phyloP scores from a whole-genome alignment of 106 monocot species.

The Chionographis japonica region DNA sequence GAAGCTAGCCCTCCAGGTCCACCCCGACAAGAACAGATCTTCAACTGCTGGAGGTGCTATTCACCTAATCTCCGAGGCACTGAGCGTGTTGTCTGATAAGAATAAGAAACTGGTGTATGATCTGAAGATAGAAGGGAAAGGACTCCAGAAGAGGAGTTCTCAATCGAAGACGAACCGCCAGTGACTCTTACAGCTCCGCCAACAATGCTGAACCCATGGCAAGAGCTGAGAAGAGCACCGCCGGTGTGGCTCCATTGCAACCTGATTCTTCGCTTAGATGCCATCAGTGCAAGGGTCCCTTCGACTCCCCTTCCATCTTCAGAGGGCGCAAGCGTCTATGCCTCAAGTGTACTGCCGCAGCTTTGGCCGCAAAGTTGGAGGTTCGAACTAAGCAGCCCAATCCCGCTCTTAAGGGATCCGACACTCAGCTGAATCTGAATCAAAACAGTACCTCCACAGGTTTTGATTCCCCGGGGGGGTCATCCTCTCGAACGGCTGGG shows the following conservation, averaged over 20 bases:
- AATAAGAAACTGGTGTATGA: conserved; percentile 20
- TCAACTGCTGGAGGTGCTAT: conserved; percentile 28
- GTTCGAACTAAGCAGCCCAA: conserved; percentile 3
- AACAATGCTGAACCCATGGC: neutral
- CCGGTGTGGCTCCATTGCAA: neutral
- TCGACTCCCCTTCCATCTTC: neutral
- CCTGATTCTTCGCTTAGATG: too few relatives aligned
- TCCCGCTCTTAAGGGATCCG: too few relatives aligned
- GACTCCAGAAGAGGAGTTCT: neutral
- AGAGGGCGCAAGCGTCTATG: too few relatives aligned
- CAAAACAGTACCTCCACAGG: conserved; percentile 9
- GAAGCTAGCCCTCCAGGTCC: conserved; percentile 14
- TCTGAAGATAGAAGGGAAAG: conserved; percentile 9
- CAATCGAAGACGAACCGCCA: neutral
- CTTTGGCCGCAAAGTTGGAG: conserved; percentile 26
- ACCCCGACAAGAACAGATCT: conserved; percentile 21
- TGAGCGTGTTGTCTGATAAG: conserved; percentile 28
- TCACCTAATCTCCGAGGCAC: conserved; percentile 31
- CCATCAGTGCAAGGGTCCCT: too few relatives aligned
- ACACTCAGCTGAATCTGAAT: neutral
- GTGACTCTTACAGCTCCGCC: conserved; percentile 9
- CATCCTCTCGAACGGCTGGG: conserved; percentile 33
- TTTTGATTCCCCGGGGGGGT: conserved; percentile 27
- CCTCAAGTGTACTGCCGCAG: conserved; percentile 40
- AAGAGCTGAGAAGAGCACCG: neutral